Evolutionary conservation across 805 yeast genomes (phyloP).

Genomic region (Teunomyces aglyptinius): DNA sequence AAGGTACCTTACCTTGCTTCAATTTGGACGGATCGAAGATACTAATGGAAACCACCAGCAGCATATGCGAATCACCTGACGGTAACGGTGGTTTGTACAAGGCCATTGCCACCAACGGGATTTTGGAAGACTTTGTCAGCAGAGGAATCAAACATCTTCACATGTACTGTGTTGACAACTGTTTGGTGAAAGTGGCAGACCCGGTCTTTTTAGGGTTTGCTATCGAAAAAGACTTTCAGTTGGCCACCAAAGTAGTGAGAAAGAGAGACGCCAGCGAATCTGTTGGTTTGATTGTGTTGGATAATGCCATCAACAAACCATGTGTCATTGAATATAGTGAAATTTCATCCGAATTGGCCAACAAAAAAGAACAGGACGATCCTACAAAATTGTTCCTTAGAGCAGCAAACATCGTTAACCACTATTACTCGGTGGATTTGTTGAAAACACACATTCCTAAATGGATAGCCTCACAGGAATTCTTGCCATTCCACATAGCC

Average conservation of each 20-base stretch:
- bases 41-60: slow-evolving; percentile 53
- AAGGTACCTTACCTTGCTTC: slow-evolving; percentile 93
- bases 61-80: slow-evolving; percentile 85
- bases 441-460: slow-evolving; percentile 55
- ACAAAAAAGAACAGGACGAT: slow-evolving; percentile 58
- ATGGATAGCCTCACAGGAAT: slow-evolving; percentile 67
- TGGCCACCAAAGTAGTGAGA: slow-evolving; percentile 94
- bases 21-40: slow-evolving; percentile 66
- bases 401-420: slow-evolving; percentile 97
- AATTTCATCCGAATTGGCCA: slow-evolving; percentile 71
- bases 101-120: slow-evolving; percentile 64
- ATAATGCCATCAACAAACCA: slow-evolving; percentile 56
- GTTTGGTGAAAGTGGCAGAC: slow-evolving; percentile 88
- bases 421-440: slow-evolving; percentile 84
- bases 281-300: slow-evolving; percentile 87
- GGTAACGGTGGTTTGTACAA: slow-evolving; percentile 97
- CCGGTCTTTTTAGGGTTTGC: slow-evolving; percentile 89
- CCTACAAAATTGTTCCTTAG: slow-evolving; percentile 59
- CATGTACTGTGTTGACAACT: slow-evolving; percentile 96
- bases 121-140: slow-evolving; percentile 62
- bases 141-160: slow-evolving; percentile 86
- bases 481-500: slow-evolving; percentile 93
- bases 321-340: slow-evolving; percentile 96
- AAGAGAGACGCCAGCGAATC: slow-evolving; percentile 84
- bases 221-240: slow-evolving; percentile 57